These are phyloP conservation scores for Myochromella boudieri DNA, from an alignment of 768 basidiomycete genomes.

Conservation along the genomic window DNA sequence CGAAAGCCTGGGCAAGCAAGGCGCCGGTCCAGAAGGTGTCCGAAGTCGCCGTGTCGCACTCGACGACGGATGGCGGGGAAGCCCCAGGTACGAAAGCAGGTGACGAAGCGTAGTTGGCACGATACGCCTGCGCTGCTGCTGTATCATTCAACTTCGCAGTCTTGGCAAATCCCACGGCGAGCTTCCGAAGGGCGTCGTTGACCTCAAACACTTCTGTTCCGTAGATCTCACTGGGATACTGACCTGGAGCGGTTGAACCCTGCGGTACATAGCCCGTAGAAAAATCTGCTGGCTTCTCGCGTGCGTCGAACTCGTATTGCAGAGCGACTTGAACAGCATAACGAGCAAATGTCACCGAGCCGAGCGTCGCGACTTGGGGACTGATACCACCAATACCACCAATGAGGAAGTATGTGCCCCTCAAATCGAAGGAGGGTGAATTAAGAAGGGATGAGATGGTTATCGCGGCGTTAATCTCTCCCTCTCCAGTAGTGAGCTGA, in stretches of 20 bases:
- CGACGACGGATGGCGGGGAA: conserved; percentile 10
- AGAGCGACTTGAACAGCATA: conserved; percentile 10
- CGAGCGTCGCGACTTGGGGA: conserved; percentile 6
- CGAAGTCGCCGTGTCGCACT: conserved; percentile 13
- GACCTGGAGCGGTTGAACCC: conserved; percentile 3
- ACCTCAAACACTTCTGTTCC: conserved; percentile 16
- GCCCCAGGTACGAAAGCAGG: conserved; percentile 3
- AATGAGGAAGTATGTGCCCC: conserved; percentile 5
- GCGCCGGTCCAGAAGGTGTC: conserved; percentile 10
- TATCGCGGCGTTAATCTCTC: conserved; percentile 10
- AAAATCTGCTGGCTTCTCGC: conserved; percentile 8
- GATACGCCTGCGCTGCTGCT: conserved; percentile 1
- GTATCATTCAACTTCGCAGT: conserved; percentile 7
- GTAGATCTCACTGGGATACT: conserved; percentile 10
- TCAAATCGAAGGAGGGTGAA: conserved; percentile 4
- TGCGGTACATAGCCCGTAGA: conserved; percentile 13
- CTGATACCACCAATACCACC: conserved; percentile 3
- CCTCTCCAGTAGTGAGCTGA: conserved; percentile 3
- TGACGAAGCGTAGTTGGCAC: conserved; percentile 1
- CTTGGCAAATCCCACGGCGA: conserved; percentile 8
- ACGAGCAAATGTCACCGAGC: conserved; percentile 13
- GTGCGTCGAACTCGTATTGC: conserved; percentile 15
- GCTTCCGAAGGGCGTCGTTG: conserved; percentile 10
- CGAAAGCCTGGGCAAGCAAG: conserved; percentile 7
- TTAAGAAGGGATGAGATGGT: conserved; percentile 4